Base-by-base conservation (phyloP, 768 basidiomycete species). In the Clathrus columnatus region DNA sequence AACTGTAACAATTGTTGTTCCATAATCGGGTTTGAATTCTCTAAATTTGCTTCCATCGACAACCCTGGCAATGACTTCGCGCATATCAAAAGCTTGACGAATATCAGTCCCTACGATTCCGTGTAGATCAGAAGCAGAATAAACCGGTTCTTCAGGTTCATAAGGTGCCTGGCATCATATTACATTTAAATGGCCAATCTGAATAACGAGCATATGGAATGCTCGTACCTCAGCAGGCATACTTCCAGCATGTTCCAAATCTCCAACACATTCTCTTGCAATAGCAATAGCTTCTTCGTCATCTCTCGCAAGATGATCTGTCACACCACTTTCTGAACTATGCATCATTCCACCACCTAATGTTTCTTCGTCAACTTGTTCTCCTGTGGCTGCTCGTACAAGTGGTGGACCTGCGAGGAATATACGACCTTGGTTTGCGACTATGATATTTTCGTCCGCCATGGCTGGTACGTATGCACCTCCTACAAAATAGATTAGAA, bases 1-100 rank as follows among this genome's bases (percentile, higher is more conserved):
- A 27, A 68, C 76, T 55, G 93, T 96, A 50, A 95, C 78, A 59
- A 97, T 84, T 0, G 92, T 94, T 24, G 85, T 70, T 6, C 92
- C 93, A 64, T 94, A 97, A 65, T 95, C 94, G 65, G 86, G 87
- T 78, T 97, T 97, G 75, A 95, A 97, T 68, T 97, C 93, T 58
- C 91, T 77, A 65, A 97, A 94, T 45, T 81, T 79, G 64, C 89
- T 92, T 2, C 93, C 91, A 60, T 97, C 93, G 7, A 93, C 91
- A 41, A 94, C 73, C 24, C 93, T 83, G 24, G 92, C 85, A 61
- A 97, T 91, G 11, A 97, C 84, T 65, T 96, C 93, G 32, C 91
- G 78, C 86, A 95, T 92, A 67, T 96, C 92, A 65, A 94, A 95
- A 0, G 85, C 71, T 68, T 94, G 91, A 23, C 87, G 81, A 20